Evolutionary conservation across 163 green algal genomes (phyloP), one percentile per base, ranked within the genome.

Genomic region (Chlamydomonas reinhardtii): DNA sequence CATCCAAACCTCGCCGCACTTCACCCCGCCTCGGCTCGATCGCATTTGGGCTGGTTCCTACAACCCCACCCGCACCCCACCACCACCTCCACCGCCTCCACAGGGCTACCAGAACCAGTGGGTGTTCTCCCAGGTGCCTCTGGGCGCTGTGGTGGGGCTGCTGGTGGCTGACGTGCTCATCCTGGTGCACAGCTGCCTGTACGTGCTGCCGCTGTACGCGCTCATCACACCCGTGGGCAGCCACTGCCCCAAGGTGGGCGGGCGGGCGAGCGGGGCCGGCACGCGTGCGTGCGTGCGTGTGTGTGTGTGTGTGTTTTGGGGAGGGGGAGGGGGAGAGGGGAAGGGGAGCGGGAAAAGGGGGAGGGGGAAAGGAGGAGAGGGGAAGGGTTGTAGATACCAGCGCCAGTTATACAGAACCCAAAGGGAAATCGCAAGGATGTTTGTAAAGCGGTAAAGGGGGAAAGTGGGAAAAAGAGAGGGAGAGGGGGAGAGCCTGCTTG

Each of bases 131-230:
- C 39, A 59, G 20, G 61, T 39, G 35, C 82, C 71, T 0, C 31
- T 75, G 17, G 81, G 82, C 72, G 59, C 72, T 0, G 61, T 88
- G 31, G 0, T 65, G 25, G 20, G 73, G 73, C 83, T 88, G 43
- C 73, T 88, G 73, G 29, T 35, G 20, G 73, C 65, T 0, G 83
- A 88, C 64, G 2, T 88, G 27, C 48, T 83, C 48, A 75, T 88
- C 31, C 73, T 88, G 31, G 73, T 80, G 31, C 83, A 88, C 83
- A 71, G 35, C 15, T 76, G 73, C 43, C 27, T 84, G 22, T 84
- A 72, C 69, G 83, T 88, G 73, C 83, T 88, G 73, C 83, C 83
- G 64, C 73, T 83, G 4, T 88, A 88, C 61, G 83, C 83, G 25
- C 73, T 88, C 43, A 88, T 88, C 43, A 76, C 39, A 24, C 83